Base-by-base conservation (phyloP, 352 stramenopile genomes). In the Lagenidium sp. region DNA sequence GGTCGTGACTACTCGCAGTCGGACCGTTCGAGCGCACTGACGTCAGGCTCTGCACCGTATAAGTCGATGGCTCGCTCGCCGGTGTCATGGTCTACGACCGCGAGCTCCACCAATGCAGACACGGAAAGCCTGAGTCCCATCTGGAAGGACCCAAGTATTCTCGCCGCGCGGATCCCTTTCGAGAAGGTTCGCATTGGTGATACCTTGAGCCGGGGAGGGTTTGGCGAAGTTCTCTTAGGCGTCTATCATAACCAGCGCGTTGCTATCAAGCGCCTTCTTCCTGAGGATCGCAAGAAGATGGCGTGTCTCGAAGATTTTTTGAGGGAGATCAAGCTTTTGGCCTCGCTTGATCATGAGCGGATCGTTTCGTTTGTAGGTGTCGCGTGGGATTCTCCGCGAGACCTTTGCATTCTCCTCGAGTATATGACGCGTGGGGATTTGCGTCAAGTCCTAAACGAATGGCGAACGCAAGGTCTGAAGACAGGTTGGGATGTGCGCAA, bases 301-400 rank as follows among this genome's bases (percentile, higher is more conserved):
- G 45, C 55, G 29, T 55, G 58, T 16, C 60, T 83, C 30, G 62
- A 81, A 41, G 56, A 65, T 20, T 79, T 83, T 25, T 32, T 83
- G 44, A 55, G 51, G 3, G 74, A 86, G 41, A 57, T 79, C 2
- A 63, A 65, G 36, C 47, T 82, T 38, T 45, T 71, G 28, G 26
- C 57, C 18, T 59, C 24, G 42, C 61, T 87, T 28, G 56, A 54
- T 3, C 65, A 84, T 31, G 46, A 50, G 39, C 60, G 61, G 19
- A 57, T 74, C n/a, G 49, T 70, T 7, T 23, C 25, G 21, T 65
- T 74, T 38, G n/a, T 70, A 4, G 63, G 63, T 4, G 59, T 74
- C n/a, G 56, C 59, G 8, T 74, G 62, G 57, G 56, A 68, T 31
- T 57, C 55, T 1, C 44, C 54, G 11, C 36, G 53, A 2, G 52